Evolutionary conservation across 176 grass and related monocot genomes (phyloP).

Genomic region (Carex kokanica): DNA sequence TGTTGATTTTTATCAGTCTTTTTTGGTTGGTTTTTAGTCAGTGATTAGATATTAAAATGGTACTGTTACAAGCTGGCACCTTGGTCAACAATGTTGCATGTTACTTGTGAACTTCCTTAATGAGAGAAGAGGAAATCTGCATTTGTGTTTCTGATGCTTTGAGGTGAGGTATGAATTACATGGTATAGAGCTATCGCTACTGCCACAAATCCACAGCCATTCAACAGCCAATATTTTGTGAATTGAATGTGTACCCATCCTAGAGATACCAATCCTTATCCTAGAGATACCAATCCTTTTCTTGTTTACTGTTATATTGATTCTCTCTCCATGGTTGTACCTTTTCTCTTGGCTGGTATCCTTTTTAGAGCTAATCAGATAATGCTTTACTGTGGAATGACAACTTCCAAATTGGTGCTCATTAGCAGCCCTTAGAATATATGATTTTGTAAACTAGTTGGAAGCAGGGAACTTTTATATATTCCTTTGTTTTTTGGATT

Average conservation of each 20-base stretch:
- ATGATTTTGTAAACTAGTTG: neutral
- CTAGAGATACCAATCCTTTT: neutral
- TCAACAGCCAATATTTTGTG: neutral
- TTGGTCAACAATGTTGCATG: conserved; percentile 1
- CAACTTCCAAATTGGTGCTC: neutral
- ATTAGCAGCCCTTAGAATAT: neutral
- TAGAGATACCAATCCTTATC: neutral
- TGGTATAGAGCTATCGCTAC: neutral
- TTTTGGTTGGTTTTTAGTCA: neutral
- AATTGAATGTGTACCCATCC: neutral
- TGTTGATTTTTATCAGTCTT: conserved; percentile 10
- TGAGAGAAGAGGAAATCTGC: neutral
- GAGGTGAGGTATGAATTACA: neutral
- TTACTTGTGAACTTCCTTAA: neutral
- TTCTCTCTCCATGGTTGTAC: neutral
- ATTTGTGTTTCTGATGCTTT: neutral
- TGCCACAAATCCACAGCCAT: neutral
- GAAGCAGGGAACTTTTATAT: neutral
- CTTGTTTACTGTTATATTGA: neutral
- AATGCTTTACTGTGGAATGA: neutral
- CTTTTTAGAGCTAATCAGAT: neutral
- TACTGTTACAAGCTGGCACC: neutral
- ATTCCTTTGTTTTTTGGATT: neutral
- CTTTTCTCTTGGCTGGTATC: neutral
- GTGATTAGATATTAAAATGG: conserved; percentile 19